Conservation (phyloP, 2,329 filamentous ascomycete genomes). For the Ilyonectria destructans region DNA sequence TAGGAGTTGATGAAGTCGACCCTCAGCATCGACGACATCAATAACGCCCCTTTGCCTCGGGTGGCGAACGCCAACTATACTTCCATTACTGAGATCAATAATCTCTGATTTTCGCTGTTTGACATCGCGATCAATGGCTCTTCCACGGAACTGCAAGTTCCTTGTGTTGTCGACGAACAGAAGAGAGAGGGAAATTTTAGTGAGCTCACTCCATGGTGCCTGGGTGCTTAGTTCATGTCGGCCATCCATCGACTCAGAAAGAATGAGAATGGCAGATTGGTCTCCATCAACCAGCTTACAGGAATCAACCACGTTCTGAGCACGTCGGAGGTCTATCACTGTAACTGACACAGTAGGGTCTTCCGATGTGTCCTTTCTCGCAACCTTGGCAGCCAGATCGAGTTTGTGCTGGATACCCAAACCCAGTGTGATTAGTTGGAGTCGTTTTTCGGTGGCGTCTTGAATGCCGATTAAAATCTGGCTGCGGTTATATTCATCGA, state of each 20-base stretch:
- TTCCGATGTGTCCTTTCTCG: conserved; percentile 41
- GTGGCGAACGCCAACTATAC: conserved; percentile 71
- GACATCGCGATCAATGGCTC: conserved; percentile 68
- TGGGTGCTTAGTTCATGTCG: conserved; percentile 80
- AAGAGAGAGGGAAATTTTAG: conserved; percentile 76
- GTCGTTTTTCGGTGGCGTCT: conserved; percentile 76
- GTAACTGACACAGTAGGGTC: conserved; percentile 49
- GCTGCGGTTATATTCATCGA: conserved; percentile 68
- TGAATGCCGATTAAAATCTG: conserved; percentile 79
- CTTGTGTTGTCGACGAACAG: conserved; percentile 74
- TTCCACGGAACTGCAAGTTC: conserved; percentile 71
- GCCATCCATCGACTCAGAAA: conserved; percentile 77
- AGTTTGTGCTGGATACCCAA: conserved; percentile 62
- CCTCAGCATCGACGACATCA: conserved; percentile 76
- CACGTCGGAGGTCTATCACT: conserved; percentile 69
- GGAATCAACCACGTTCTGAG: conserved; percentile 80
- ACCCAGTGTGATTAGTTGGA: conserved; percentile 78
- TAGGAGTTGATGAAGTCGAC: conserved; percentile 76
- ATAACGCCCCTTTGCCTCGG: conserved; percentile 73
- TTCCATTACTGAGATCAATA: conserved; percentile 63
- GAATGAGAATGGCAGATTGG: conserved; percentile 78
- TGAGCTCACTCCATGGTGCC: conserved; percentile 81
- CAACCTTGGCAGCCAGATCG: conserved; percentile 45
- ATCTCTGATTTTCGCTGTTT: conserved; percentile 63
- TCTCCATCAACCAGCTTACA: conserved; percentile 79